phyloP scores from a whole-genome alignment of 768 basidiomycete species.

The Mycena pura region DNA sequence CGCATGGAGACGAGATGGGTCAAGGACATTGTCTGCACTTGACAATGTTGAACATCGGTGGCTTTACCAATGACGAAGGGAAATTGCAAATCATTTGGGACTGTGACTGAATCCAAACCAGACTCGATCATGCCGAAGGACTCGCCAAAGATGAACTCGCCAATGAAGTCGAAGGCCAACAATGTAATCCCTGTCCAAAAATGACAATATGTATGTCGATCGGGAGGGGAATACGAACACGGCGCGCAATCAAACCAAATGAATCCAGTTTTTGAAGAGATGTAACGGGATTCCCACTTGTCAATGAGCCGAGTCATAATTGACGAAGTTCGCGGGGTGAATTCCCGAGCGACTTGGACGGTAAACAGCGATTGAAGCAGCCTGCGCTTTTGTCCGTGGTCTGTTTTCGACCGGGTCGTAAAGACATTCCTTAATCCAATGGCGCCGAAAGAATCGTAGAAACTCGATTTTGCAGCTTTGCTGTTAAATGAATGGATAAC shows the following conservation, averaged over 20 bases:
- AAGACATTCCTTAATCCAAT: conserved; percentile 48
- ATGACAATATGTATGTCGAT: neutral
- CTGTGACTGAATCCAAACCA: conserved; percentile 57
- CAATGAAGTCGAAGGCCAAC: conserved; percentile 71
- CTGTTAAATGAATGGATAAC: conserved; percentile 65
- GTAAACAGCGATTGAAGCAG: conserved; percentile 67
- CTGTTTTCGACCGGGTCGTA: conserved; percentile 53
- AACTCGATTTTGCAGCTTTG: conserved; percentile 57
- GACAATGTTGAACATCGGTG: neutral
- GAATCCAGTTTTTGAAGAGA: conserved; percentile 49
- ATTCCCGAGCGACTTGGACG: conserved; percentile 64
- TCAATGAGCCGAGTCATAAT: conserved; percentile 33
- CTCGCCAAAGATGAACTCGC: conserved; percentile 63
- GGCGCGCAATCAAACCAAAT: conserved; percentile 59
- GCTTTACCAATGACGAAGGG: conserved; percentile 22
- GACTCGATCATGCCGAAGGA: conserved; percentile 68
- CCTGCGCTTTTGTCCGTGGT: conserved; percentile 72
- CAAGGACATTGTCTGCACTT: neutral
- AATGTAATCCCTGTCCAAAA: conserved; percentile 25
- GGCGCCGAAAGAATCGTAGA: conserved; percentile 54
- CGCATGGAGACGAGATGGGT: conserved; percentile 3
- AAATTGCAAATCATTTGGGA: conserved; percentile 46
- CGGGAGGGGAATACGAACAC: conserved; percentile 37
- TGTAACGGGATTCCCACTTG: conserved; percentile 60
- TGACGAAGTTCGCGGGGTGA: conserved; percentile 56